A percentile compares a stretch with the other conserved stretches of the same genome.
phyloP scores from a whole-genome alignment of 306 rosid genomes.

The Rosa rugosa region DNA sequence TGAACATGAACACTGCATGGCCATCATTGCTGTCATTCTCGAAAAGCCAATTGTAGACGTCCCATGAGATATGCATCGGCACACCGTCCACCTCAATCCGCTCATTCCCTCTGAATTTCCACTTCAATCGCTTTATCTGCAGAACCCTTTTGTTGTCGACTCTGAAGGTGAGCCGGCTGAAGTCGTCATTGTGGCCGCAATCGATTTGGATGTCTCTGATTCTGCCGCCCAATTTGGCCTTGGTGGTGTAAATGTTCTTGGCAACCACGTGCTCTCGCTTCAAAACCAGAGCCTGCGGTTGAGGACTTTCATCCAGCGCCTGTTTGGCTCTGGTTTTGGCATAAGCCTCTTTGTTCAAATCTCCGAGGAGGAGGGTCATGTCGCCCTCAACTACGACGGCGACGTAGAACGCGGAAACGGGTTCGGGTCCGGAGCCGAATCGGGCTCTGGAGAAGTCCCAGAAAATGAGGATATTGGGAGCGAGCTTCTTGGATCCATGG shows the following conservation, averaged over 20 bases:
- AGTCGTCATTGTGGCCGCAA: constrained; percentile 39
- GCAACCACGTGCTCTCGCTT: constrained; percentile 77
- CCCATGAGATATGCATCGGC: constrained; percentile 81
- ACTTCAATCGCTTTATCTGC: constrained; percentile 59
- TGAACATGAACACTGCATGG: constrained; percentile 86
- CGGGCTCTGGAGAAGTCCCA: constrained; percentile 76
- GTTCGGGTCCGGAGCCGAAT: constrained; percentile 71
- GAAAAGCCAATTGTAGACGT: constrained; percentile 83
- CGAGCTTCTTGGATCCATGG: constrained; percentile 65
- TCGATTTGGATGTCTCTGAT: constrained; percentile 64
- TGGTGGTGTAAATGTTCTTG: constrained; percentile 54
- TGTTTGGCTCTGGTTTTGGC: constrained; percentile 48
- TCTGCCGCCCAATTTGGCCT: constrained; percentile 60
- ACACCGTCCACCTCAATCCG: constrained; percentile 61
- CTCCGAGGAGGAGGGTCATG: constrained; percentile 68
- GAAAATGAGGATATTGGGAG: constrained; percentile 43
- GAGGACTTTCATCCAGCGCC: constrained; percentile 3
- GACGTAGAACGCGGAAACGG: constrained; percentile 61
- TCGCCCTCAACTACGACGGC: constrained; percentile 65
- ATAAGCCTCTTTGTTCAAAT: constrained; percentile 50
- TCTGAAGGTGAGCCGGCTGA: constrained; percentile 43
- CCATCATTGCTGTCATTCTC: constrained; percentile 45
- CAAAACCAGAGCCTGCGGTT: constrained; percentile 42
- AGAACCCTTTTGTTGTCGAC: constrained; percentile 51
- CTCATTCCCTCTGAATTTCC: constrained; percentile 91